Evolutionary conservation across 805 yeast species (phyloP).

Genomic region (Spathaspora passalidarum): DNA sequence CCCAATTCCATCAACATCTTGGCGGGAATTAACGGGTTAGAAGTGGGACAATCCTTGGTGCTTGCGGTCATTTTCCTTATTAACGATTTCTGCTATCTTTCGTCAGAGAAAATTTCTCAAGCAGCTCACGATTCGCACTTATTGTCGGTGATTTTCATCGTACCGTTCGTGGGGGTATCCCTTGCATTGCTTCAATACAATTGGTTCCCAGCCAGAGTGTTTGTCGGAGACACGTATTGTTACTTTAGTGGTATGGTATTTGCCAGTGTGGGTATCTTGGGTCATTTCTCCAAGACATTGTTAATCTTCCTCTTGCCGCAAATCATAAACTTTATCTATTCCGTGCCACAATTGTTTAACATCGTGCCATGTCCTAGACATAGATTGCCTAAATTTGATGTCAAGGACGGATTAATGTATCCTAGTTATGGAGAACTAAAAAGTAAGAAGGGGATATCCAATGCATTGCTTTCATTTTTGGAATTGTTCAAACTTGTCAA

Average conservation of each 20-base stretch:
- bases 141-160: conserved; percentile 70
- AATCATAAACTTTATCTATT: conserved; percentile 82
- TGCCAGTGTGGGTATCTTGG: conserved; percentile 93
- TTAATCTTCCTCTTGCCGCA: conserved; percentile 87
- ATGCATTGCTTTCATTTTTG: conserved; percentile 30
- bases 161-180: conserved; percentile 87
- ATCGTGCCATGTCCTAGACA: conserved; percentile 95
- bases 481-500: conserved; percentile 48
- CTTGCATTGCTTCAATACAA: conserved; percentile 72
- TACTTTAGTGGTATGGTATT: conserved; percentile 98
- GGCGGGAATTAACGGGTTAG: conserved; percentile 96
- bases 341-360: conserved; percentile 87
- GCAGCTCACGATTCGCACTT: conserved; percentile 77
- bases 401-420: conserved; percentile 65
- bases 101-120: conserved; percentile 36
- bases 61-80: conserved; percentile 65
- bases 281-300: conserved; percentile 93
- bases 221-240: conserved; percentile 98
- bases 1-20: conserved; percentile 94
- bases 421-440: conserved; percentile 48
- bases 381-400: conserved; percentile 77
- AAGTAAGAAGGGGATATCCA: conserved; percentile 17
- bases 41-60: conserved; percentile 90
- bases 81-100: conserved; percentile 73
- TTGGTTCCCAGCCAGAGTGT: conserved; percentile 88